Evolutionary conservation across 371 early-diverging fungal species (phyloP).

Genomic region (Batrachochytrium dendrobatidis): DNA sequence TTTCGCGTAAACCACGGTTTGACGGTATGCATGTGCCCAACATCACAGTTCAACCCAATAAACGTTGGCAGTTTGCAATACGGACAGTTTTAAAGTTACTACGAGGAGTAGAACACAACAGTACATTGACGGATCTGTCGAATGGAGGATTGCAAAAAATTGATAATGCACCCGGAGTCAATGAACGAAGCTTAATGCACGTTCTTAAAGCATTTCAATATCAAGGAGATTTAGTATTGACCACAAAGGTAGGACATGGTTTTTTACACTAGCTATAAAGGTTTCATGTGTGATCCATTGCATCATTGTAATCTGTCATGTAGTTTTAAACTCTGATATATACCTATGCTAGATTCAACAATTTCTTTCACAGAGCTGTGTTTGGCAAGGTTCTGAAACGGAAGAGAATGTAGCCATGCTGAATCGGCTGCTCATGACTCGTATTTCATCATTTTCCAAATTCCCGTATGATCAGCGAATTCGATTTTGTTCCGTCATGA

Average conservation of each 20-base stretch:
- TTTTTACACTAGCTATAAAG: no score
- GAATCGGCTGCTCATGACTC: constrained; percentile 6
- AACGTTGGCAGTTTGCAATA: constrained; percentile 10
- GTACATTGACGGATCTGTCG: background rate
- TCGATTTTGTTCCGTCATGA: background rate
- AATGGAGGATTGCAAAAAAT: background rate
- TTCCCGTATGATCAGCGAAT: constrained; percentile 6
- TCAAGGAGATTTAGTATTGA: background rate
- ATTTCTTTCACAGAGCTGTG: no score
- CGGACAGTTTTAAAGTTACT: constrained; percentile 6
- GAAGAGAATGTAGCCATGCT: background rate
- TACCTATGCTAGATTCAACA: constrained; percentile 1
- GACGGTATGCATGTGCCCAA: background rate
- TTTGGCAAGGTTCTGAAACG: background rate
- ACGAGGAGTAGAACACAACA: no score
- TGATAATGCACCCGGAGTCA: constrained; percentile 1
- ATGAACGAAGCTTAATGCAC: constrained; percentile 4
- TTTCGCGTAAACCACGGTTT: background rate
- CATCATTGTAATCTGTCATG: no score
- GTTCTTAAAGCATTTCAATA: constrained; percentile 5
- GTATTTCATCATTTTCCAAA: constrained; percentile 4
- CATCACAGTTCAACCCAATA: background rate
- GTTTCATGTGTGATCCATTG: no score
- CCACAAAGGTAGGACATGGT: constrained; percentile 10
- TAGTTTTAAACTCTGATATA: no score